Conservation (phyloP, 1,139 yeast species). For the Yamadazyma atlantica region DNA sequence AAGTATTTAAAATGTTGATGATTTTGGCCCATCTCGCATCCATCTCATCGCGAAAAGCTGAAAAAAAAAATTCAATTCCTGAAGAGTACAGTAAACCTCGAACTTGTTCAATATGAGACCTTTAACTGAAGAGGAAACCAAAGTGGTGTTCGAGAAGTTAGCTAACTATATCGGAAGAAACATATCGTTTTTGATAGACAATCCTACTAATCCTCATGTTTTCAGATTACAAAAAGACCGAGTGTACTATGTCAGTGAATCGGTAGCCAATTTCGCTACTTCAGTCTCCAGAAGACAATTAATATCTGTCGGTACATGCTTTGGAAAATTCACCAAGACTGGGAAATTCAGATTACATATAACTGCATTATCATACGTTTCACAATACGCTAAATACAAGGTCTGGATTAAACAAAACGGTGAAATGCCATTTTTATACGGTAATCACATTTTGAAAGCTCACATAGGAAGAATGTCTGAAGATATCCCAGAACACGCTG, state of each 20-base stretch:
- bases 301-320: constrained; percentile 90
- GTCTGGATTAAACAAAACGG: constrained; percentile 97
- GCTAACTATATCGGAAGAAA: constrained; percentile 96
- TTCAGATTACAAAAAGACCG: constrained; percentile 95
- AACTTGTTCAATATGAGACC: constrained; percentile 65
- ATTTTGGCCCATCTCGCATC: neutral
- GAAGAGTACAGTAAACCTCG: too few species aligned
- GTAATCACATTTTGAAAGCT: constrained; percentile 95
- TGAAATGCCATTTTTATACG: constrained; percentile 97
- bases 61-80: constrained; percentile 5
- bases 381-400: constrained; percentile 89
- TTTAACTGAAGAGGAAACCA: constrained; percentile 95
- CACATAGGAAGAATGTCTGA: constrained; percentile 96
- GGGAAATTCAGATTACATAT: constrained; percentile 95
- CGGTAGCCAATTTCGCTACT: constrained; percentile 83
- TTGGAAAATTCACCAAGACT: constrained; percentile 96
- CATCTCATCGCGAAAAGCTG: constrained; percentile 4
- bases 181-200: constrained; percentile 82
- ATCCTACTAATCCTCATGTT: constrained; percentile 88
- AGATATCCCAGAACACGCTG: constrained; percentile 97
- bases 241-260: constrained; percentile 87
- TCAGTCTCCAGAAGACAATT: constrained; percentile 84
- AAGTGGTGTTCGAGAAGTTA: constrained; percentile 90
- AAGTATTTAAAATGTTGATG: neutral
- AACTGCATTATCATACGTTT: constrained; percentile 80